Base-by-base conservation (phyloP, 345 rosid genomes). In the Dipteronia dyeriana region DNA sequence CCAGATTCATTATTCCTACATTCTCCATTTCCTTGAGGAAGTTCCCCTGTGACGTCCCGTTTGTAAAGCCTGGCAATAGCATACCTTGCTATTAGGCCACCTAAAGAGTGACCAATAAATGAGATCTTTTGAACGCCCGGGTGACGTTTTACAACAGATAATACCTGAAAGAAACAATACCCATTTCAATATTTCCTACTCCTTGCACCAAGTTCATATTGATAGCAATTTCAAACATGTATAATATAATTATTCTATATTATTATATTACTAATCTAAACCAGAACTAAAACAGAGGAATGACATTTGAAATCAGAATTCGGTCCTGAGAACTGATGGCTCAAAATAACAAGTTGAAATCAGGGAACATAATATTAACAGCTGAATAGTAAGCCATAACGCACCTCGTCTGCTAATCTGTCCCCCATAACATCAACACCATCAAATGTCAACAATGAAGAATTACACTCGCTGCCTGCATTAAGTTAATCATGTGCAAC, bases 371-470 rank as follows among this genome's bases (percentile, higher is more conserved):
- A 41, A 23, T 20, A 31, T 5, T 17, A 71, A 54, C 34, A 13
- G 22, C 5, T 71, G 6, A 71, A 71, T 25, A n/a, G 13, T 22
- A 66, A 76, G n/a, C 34, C 65, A 68, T 12, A 66, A 80, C 75
- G 20, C 57, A 90, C 98, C 93, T 95, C 98, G 77, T 89, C 84
- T 16, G 98, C 97, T 85, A 95, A 82, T 81, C 97, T 89, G 14
- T 85, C 85, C 73, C 98, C 98, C 97, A 91, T 93, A 75, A 87
- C 87, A 86, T 93, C 97, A 72, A 95, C 95, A 39, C 98, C 98
- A 83, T 85, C 90, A 83, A 93, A 88, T 61, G 98, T 95, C 80
- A 74, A 82, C 68, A 66, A 85, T 5, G 86, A 67, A 75, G 84
- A 86, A 80, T 93, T 95, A 63, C 81, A 75, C 70, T 84, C 75